Evolutionary conservation across 352 stramenopile genomes (phyloP), one percentile per base, ranked within the genome.

Genomic region (Phytophthora macrochlamydospora): DNA sequence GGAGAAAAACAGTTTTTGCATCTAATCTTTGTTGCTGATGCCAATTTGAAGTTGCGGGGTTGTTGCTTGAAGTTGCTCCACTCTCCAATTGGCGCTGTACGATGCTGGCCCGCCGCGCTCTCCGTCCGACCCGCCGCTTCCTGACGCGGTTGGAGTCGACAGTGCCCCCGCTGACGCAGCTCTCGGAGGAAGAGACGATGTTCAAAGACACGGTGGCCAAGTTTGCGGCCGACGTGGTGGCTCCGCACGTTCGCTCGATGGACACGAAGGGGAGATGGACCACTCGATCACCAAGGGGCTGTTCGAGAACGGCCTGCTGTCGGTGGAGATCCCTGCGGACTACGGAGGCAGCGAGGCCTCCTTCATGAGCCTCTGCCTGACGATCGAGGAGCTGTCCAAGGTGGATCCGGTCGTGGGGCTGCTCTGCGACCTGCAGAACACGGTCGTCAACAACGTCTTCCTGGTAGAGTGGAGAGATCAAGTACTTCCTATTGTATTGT

Each of bases 381-480:
- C 94, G 9, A 97, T 99, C 37, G 96, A 99, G 78, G 97, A 99
- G 83, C 76, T 99, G 24, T 98, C 94, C 7, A 93, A 97, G 62
- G 89, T 99, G 13, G 97, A 99, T 69, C 95, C 97, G 4, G 92
- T 93, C 2, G 92, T 99, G 2, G 91, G 90, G 7, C 89, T 99
- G 38, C 79, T 99, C 24, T 96, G 97, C 9, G 97, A 99, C 56
- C 90, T 99, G 60, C 97, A 99, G 69, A 96, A 96, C 68, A 97
- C 88, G 0, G 85, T 97, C 59, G 87, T 98, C 24, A 99, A 98
- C 78, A 99, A 99, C 75, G 93, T 98, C 24, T 95, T 99, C 57
- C 13, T 94, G 66, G 84, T 95, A 57, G 29, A 68, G 46, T 4
- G 1, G 2, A 11, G 38, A 24, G 18, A 24, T 24, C 18, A 24